phyloP scores from a whole-genome alignment of 345 rosid genomes.

The Camelina neglecta region DNA sequence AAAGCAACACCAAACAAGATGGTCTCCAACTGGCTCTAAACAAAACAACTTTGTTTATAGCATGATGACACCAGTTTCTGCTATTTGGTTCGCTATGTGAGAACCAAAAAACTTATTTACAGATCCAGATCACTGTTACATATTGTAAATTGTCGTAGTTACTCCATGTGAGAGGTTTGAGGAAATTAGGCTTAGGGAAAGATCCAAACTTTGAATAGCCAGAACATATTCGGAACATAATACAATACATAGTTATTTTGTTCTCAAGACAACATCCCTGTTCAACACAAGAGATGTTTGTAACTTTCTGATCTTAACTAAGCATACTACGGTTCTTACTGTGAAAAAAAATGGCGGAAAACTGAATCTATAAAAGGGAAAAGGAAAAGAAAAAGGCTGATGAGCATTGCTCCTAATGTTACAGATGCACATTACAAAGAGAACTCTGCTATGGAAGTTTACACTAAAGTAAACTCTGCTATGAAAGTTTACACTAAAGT shows the following conservation, averaged over 20 bases:
- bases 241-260: constrained; percentile 13
- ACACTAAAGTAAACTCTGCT: constrained; percentile 32
- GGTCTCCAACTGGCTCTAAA: constrained; percentile 67
- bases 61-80: constrained; percentile 12
- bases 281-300: constrained; percentile 16
- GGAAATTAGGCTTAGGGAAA: constrained; percentile 24
- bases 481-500: constrained; percentile 27
- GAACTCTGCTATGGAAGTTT: constrained; percentile 36
- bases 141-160: constrained; percentile 33
- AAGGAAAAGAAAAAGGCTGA: constrained; percentile 9
- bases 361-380: constrained; percentile 13
- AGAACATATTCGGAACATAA: constrained; percentile 14
- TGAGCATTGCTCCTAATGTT: constrained; percentile 42
- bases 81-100: constrained; percentile 19
- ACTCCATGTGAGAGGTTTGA: constrained; percentile 4
- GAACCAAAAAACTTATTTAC: constrained; percentile 4
- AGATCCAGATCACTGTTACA: constrained; percentile 20
- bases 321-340: constrained; percentile 19
- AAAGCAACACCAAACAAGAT: constrained; percentile 60
- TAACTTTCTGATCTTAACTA: constrained; percentile 18
- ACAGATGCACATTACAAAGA: constrained; percentile 30
- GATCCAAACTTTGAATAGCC: not conserved
- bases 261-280: not conserved
- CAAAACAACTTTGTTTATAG: constrained; percentile 12
- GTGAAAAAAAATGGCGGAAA: constrained; percentile 21